Evolutionary conservation across 1,284 basidiomycete species (phyloP), one percentile per base, ranked within the genome.

Genomic region (Bjerkandera adusta): DNA sequence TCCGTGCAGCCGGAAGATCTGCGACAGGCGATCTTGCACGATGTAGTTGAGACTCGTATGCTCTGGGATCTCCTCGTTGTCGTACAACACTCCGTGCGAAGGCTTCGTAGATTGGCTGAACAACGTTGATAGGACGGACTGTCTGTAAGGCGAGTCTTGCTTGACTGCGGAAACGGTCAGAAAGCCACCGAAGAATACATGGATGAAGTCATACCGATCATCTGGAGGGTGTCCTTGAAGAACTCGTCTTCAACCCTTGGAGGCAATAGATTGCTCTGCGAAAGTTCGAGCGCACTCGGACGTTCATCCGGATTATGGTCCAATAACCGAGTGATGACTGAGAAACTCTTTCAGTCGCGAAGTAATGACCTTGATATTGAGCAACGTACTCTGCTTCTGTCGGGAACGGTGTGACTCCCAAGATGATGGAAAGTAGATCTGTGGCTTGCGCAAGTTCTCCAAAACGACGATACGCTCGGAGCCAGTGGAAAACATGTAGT

Each of bases 401-500:
- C 76, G 68, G 2, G 75, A 70, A 24, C 84, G 75, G 49, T 76
- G 79, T 10, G 68, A 57, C 49, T 83, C 77, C 94, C 95, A 98
- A 1, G 71, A 72, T 1, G 65, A 48, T 1, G 94, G 94, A 58
- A 97, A 92, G 32, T 76, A 72, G 30, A 96, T 80, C 4, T 76
- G 69, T 0, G 83, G 83, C 52, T 80, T 82, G 10, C 94, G 73
- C 27, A 97, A 64, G 40, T 85, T 82, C 52, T 88, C 86, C 5
- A 97, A 76, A 13, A 95, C 89, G 3, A 79, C 79, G 36, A 91
- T 88, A 12, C 95, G 83, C 63, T 98, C 95, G 45, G 91, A 81
- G 2, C 82, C 85, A 0, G 95, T 97, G n/a, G 78, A 75, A 68
- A 97, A 96, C 16, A 65, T 59, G 70, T 88, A 92, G 62, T 94